Base-by-base conservation (phyloP, 129 eudicot species). In the Tagetes erecta region DNA sequence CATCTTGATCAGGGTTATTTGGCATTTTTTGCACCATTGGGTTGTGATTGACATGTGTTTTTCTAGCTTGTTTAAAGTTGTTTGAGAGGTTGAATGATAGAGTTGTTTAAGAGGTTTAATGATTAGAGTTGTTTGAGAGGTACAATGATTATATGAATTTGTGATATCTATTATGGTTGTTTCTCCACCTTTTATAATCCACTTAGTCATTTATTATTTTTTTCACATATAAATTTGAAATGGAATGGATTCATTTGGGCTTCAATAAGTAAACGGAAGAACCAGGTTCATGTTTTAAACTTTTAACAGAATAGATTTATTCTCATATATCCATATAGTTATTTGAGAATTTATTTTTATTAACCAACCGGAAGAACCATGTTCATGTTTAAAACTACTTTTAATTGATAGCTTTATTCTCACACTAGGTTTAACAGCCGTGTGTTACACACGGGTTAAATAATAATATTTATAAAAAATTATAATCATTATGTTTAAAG, bases 1-100 rank as follows among this genome's bases (percentile, higher is more conserved):
- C 46, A 89, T 67, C 68, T 77, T 85, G 42, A 68, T 8, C 31
- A 78, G 56, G 30, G 71, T 60, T 74, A 71, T 52, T 35, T 78
- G 40, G 41, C 96, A 90, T 67, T 85, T 56, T 40, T 59, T 82
- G 86, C 90, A 90, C 31, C 63, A 62, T 66, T 35, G 78, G 58
- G 73, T 70, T 73, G 73, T 80, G 4, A 51, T 77, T 74, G 45
- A 45, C 81, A 78, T 53, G 30, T 3, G 3, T 39, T 13, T 51
- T 39, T 77, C 4, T 35, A 0, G 7, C 53, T 68, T 70, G 64
- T 44, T 34, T 37, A 35, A 14, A 66, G 46, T 42, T 31, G 11
- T 68, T 64, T 20, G 27, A 20, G 27, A 20, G 27, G 27, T 77
- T 7, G 9, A 38, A 10, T 20, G 27, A 20, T 20, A 20, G 27